Conservation (phyloP, 78 protist genomes). For the Creolimax fragrantissima region DNA sequence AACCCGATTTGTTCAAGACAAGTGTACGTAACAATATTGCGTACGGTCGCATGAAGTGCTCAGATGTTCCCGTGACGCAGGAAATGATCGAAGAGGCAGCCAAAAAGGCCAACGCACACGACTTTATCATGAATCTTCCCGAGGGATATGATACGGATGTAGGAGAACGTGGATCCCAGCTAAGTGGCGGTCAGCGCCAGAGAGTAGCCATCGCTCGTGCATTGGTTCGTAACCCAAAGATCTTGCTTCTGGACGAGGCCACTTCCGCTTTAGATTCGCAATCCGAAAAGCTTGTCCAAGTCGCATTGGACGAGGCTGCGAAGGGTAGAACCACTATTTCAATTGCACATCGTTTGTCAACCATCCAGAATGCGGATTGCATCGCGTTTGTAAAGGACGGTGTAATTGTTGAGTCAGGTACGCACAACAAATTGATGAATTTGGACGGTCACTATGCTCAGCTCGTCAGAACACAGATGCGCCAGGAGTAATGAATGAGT, state of each 20-base stretch:
- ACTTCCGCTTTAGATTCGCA: slow-evolving; percentile 80
- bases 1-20: slow-evolving; percentile 71
- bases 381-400: slow-evolving; percentile 65
- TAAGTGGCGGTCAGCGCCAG: slow-evolving; percentile 83
- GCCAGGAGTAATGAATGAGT: not conserved
- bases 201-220: slow-evolving; percentile 88
- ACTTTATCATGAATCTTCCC: slow-evolving; percentile 60
- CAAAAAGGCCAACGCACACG: slow-evolving; percentile 68
- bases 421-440: slow-evolving; percentile 48
- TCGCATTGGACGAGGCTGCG: slow-evolving; percentile 61
- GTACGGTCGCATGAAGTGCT: slow-evolving; percentile 46
- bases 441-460: not conserved
- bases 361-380: slow-evolving; percentile 45
- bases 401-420: slow-evolving; percentile 55
- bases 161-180: slow-evolving; percentile 83
- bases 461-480: slow-evolving; percentile 15
- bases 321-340: slow-evolving; percentile 45
- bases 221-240: slow-evolving; percentile 70
- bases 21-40: slow-evolving; percentile 75
- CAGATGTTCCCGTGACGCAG: slow-evolving; percentile 7
- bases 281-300: slow-evolving; percentile 66
- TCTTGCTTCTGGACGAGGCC: slow-evolving; percentile 92
- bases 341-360: slow-evolving; percentile 74
- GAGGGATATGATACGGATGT: slow-evolving; percentile 79
- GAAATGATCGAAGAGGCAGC: slow-evolving; percentile 61